Evolutionary conservation across 306 rosid genomes (phyloP), one percentile per base, ranked within the genome.

Genomic region (Medicago arabica): DNA sequence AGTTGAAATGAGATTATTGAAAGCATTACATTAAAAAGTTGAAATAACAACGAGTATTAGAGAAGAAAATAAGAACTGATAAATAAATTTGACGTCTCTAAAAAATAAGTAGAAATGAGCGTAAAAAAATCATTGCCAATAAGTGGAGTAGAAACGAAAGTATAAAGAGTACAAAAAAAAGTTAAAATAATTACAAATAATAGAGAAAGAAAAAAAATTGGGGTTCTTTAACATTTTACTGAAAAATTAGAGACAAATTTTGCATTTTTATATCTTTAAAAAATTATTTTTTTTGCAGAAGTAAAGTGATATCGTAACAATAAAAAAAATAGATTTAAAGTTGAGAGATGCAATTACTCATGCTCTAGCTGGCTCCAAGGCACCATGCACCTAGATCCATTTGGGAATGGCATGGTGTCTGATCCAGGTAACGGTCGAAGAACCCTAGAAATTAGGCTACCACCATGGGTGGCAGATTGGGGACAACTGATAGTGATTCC

Each of bases 311-410:
- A 21, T 4, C 12, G 1, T 19, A 9, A 11, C 10, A 21, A 14
- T 21, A 10, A 57, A 59, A 60, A 60, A 6, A 12, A 7, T 0
- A 77, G 16, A 57, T 43, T 12, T 7, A 62, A 13, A 50, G n/a
- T n/a, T 23, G 41, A 65, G 25, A 19, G 69, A 31, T 28, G 43
- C 51, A 41, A 54, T 60, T 60, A 79, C 74, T 79, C 78, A 40
- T 79, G 74, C 9, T 79, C 68, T 51, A 5, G 2, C 0, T 38
- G 78, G 18, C 61, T 63, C 83, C 74, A 72, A 8, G 65, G 44
- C 4, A 63, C 60, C 28, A 2, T 41, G 11, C 17, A 39, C 14
- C n/a, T 39, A 40, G 23, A 0, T 39, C 28, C 74, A 17, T 8
- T 19, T 16, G 67, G 10, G 43, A 59, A 40, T 2, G 40, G 0